Evolutionary conservation across 495 filamentous ascomycete genomes (phyloP), one percentile per base, ranked within the genome.

Genomic region (Penicillium coffeae): DNA sequence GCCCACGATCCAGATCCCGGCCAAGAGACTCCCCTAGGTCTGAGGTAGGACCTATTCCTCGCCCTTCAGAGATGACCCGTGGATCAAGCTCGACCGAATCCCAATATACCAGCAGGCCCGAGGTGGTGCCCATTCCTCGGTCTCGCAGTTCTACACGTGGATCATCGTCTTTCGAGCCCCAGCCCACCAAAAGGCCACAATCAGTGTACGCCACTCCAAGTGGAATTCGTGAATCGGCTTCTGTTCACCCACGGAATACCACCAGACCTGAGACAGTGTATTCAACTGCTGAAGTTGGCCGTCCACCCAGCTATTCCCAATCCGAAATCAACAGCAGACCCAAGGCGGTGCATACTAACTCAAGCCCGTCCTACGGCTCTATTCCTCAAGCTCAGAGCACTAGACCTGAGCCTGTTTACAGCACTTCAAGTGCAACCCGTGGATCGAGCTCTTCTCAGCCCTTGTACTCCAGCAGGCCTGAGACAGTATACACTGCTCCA

Each of bases 1-100:
- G 45, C 12, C 42, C 49, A 27, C 47, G 37, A 9, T 51, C 56
- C 18, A 25, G 13, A 14, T 18, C 45, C 6, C 45, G 40, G 15
- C 48, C 21, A 12, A 33, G 25, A 21, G 13, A 40, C 5, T 16
- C 15, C 6, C 3, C 35, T 13, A 40, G 22, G 33, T 20, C 30
- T n/a, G 48, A 47, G 32, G 27, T 18, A 21, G 25, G 15, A 6
- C 20, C 32, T 21, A 14, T 35, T 2, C 41, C 22, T 18, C 42
- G 8, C 14, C 12, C 3, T n/a, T 9, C 16, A 10, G 25, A 33
- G 3, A n/a, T 38, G 46, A 3, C 10, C 33, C 3, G 13, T 50
- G 20, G 37, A 35, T 21, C 22, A 50, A 14, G 16, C 8, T 3
- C 25, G 10, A 10, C 10, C 25, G 25, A 30, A 10, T 10, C 25